phyloP scores from a whole-genome alignment of 1,139 yeast genomes.

The Nakaseomyces uthaithaninus region DNA sequence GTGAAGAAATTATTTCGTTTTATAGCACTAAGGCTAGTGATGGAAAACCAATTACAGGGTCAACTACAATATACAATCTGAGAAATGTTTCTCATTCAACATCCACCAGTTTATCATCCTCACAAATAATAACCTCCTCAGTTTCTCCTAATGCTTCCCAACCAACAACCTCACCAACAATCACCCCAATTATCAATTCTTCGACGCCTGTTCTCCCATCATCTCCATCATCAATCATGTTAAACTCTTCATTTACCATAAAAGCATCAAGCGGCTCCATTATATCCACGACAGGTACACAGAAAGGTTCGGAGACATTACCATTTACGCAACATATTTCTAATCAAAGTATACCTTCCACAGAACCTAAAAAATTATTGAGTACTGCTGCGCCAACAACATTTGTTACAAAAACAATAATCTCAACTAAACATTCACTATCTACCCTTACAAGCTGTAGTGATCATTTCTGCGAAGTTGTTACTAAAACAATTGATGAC shows the following conservation, averaged over 20 bases:
- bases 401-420: not conserved
- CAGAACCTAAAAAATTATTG: not conserved
- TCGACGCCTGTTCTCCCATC: too few relatives aligned
- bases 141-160: too few relatives aligned
- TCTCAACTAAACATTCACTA: not conserved
- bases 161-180: too few relatives aligned
- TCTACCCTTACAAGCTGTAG: slow-evolving; percentile 1
- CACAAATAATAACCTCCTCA: not conserved
- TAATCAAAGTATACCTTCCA: not conserved
- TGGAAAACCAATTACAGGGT: slow-evolving; percentile 2
- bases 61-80: not conserved
- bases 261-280: not conserved
- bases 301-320: not conserved
- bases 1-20: slow-evolving; percentile 4
- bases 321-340: not conserved
- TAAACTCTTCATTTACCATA: not conserved
- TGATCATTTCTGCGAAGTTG: slow-evolving; percentile 1
- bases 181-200: too few relatives aligned
- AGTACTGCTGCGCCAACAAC: not conserved
- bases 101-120: not conserved
- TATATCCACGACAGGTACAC: not conserved
- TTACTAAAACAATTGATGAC: not conserved
- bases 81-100: not conserved
- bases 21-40: not conserved
- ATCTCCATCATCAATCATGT: not conserved